Evolutionary conservation across 2,329 filamentous ascomycete genomes (phyloP).

Genomic region (Trichoderma guizhouense): DNA sequence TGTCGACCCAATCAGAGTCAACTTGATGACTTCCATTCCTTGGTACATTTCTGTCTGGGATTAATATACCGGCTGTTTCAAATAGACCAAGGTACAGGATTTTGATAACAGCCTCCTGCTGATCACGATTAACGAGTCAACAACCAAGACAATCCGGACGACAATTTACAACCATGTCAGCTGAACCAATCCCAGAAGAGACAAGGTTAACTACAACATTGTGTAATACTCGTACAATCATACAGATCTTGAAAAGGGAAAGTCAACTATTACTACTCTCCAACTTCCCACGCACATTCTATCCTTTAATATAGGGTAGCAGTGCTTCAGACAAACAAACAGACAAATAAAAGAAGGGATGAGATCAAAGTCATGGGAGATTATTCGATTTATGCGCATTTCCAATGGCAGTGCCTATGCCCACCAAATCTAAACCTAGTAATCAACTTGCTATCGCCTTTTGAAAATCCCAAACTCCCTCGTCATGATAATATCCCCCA

Average conservation of each 20-base stretch:
- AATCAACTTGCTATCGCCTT: slow-evolving; percentile 1
- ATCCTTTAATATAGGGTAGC: neutral
- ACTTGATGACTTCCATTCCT: neutral
- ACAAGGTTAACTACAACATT: neutral
- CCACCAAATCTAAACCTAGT: slow-evolving; percentile 1
- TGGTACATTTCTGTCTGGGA: neutral
- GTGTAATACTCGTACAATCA: neutral
- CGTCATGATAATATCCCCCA: neutral
- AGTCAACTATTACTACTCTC: neutral
- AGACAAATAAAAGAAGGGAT: neutral
- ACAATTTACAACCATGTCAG: neutral
- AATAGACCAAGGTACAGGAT: neutral
- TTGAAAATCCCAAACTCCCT: neutral
- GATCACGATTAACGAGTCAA: neutral
- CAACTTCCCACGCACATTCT: neutral
- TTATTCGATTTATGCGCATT: slow-evolving; percentile 3
- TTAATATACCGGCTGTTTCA: neutral
- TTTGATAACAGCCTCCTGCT: neutral
- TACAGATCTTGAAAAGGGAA: neutral
- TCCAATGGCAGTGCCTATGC: neutral
- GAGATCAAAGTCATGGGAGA: neutral
- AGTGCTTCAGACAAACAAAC: neutral
- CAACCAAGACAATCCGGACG: neutral
- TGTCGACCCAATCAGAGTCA: neutral
- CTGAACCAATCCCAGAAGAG: neutral